These are phyloP conservation scores for Penicillium fimorum DNA, from an alignment of 495 filamentous ascomycete genomes.

Conservation along the genomic window DNA sequence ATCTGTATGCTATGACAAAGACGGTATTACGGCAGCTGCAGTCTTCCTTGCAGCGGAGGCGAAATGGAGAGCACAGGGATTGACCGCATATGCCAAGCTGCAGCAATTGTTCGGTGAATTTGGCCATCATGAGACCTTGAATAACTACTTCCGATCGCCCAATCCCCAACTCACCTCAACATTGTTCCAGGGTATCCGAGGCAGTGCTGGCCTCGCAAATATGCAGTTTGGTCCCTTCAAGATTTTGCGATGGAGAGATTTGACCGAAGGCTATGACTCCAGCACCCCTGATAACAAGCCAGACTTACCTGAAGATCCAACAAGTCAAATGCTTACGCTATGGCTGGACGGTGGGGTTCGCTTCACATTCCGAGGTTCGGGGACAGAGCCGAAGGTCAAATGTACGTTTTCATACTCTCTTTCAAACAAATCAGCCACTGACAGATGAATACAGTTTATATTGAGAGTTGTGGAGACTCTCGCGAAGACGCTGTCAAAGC, in stretches of 20 bases:
- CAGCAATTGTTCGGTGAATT: slow-evolving; percentile 59
- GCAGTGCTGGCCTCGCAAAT: slow-evolving; percentile 43
- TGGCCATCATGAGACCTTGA: slow-evolving; percentile 65
- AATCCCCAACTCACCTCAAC: slow-evolving; percentile 48
- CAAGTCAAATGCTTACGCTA: slow-evolving; percentile 70
- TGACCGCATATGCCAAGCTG: slow-evolving; percentile 59
- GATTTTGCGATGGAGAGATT: slow-evolving; percentile 63
- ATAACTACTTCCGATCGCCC: slow-evolving; percentile 67
- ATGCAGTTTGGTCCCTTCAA: slow-evolving; percentile 48
- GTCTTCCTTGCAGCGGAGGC: slow-evolving; percentile 59
- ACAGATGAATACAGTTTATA: slow-evolving; percentile 45
- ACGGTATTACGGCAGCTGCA: slow-evolving; percentile 65
- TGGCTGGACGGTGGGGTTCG: slow-evolving; percentile 58
- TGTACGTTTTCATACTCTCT: slow-evolving; percentile 33
- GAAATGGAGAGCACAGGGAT: slow-evolving; percentile 51
- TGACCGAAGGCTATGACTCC: slow-evolving; percentile 66
- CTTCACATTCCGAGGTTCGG: slow-evolving; percentile 67
- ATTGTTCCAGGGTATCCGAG: slow-evolving; percentile 57
- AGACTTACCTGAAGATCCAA: slow-evolving; percentile 56
- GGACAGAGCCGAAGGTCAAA: slow-evolving; percentile 71
- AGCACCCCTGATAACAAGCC: slow-evolving; percentile 52
- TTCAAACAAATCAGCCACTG: not conserved
- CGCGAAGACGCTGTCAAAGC: slow-evolving; percentile 47
- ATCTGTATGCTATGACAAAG: slow-evolving; percentile 64
- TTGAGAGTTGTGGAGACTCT: slow-evolving; percentile 52